A percentile compares a stretch with the other conserved stretches of the same genome.
Evolutionary conservation across 306 rosid genomes (phyloP).

Genomic region (Prunus mira): DNA sequence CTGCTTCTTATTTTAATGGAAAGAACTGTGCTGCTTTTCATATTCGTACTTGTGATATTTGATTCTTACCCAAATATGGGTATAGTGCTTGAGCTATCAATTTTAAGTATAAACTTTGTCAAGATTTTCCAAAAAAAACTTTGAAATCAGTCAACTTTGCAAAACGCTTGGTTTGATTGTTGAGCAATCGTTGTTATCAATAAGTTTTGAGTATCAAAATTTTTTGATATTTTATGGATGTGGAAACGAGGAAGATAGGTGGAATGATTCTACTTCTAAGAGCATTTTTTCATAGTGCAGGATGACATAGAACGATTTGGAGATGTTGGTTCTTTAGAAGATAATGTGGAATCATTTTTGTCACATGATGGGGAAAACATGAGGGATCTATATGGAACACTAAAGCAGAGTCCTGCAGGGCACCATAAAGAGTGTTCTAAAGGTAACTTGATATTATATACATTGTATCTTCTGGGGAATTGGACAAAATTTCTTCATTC

Average conservation of each 20-base stretch:
- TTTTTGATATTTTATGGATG: slow-evolving; percentile 1
- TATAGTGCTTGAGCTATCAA: neutral
- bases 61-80: neutral
- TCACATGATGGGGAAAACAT: slow-evolving; percentile 78
- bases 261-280: slow-evolving; percentile 7
- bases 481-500: slow-evolving; percentile 1
- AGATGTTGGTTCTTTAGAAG: slow-evolving; percentile 87
- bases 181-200: neutral
- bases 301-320: slow-evolving; percentile 88
- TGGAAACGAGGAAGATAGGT: neutral
- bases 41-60: neutral
- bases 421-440: slow-evolving; percentile 74
- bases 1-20: neutral
- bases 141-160: neutral
- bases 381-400: slow-evolving; percentile 69
- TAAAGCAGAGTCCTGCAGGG: slow-evolving; percentile 60
- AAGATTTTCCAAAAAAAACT: neutral
- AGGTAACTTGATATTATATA: slow-evolving; percentile 39
- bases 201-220: neutral
- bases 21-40: neutral
- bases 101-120: neutral
- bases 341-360: slow-evolving; percentile 87
- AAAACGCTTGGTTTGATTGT: neutral
- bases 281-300: slow-evolving; percentile 39
- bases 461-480: neutral